Base-by-base conservation (phyloP, 257 asterid genomes). In the Buddleja alternifolia region DNA sequence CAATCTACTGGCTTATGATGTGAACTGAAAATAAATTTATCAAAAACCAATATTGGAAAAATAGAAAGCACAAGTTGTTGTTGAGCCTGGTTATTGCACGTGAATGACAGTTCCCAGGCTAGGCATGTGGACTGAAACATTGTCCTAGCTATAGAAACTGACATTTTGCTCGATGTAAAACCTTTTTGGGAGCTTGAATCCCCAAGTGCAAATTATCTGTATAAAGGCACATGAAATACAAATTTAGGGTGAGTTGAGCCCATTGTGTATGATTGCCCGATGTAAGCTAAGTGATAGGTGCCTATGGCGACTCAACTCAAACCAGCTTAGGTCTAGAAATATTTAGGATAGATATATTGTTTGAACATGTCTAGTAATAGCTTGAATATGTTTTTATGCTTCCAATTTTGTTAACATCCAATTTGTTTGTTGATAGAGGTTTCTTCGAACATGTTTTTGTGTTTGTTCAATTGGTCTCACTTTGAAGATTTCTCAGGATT, bases 401-500 rank as follows among this genome's bases (percentile, higher is more conserved):
- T 44, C 19, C 46, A 15, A 39, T 63, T 24, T 45, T 23, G 63
- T 53, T 53, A 16, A 10, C 39, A 12, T 40, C 21, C 70, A 24
- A 46, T 51, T 57, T 79, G 23, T 46, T 41, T 72, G 60, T 15
- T 37, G 20, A 9, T 60, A 60, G 67, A 44, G 41, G 37, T 50
- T 55, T 37, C 46, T 48, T 14, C 11, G 44, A 23, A 42, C 11
- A 7, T 66, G n/a, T 64, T 15, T 47, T 59, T 39, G 55, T 45
- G 42, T 75, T 71, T 62, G 53, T 51, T 57, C 53, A 73, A 45
- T 32, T 52, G 63, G 47, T 80, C 78, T 73, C 50, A 61, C 72
- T 69, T 42, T 70, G 32, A 37, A 50, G 57, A 41, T 64, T 64
- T 75, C 42, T 56, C 82, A 94, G 99, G 99, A 94, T 80, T 94